Conservation (phyloP, 352 stramenopile genomes). For the Globisporangium parvum region DNA sequence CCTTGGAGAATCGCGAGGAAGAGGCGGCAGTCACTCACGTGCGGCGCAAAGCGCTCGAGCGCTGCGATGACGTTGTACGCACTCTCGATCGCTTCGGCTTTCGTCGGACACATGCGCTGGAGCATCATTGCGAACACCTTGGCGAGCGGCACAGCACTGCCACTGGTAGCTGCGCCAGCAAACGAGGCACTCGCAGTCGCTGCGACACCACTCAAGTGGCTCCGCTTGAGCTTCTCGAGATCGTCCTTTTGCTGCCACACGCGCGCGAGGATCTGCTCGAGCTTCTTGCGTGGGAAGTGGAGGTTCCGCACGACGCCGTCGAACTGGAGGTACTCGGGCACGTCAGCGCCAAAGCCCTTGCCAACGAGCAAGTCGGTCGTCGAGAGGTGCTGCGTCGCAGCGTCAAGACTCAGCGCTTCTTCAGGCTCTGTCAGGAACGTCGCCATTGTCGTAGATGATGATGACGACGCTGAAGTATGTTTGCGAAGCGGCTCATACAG, state of each 20-base stretch:
- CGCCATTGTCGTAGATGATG: neutral
- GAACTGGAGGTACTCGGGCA: slow-evolving; percentile 53
- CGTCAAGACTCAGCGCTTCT: slow-evolving; percentile 16
- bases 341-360: slow-evolving; percentile 20
- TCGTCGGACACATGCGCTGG: slow-evolving; percentile 23
- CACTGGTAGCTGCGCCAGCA: neutral
- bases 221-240: slow-evolving; percentile 31
- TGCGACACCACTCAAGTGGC: slow-evolving; percentile 4
- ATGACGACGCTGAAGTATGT: neutral
- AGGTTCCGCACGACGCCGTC: slow-evolving; percentile 59
- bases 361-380: slow-evolving; percentile 34
- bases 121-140: slow-evolving; percentile 33
- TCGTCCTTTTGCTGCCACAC: slow-evolving; percentile 64
- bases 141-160: slow-evolving; percentile 17
- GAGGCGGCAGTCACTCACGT: slow-evolving; percentile 44
- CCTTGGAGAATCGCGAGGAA: slow-evolving; percentile 45
- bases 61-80: slow-evolving; percentile 53
- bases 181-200: neutral
- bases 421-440: slow-evolving; percentile 53
- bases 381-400: slow-evolving; percentile 1
- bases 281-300: slow-evolving; percentile 30
- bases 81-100: slow-evolving; percentile 39
- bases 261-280: slow-evolving; percentile 44
- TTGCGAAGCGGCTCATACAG: neutral
- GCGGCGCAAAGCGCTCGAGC: slow-evolving; percentile 31